Base-by-base conservation (phyloP, 331 rosid genomes). In the Acacia pycnantha region DNA sequence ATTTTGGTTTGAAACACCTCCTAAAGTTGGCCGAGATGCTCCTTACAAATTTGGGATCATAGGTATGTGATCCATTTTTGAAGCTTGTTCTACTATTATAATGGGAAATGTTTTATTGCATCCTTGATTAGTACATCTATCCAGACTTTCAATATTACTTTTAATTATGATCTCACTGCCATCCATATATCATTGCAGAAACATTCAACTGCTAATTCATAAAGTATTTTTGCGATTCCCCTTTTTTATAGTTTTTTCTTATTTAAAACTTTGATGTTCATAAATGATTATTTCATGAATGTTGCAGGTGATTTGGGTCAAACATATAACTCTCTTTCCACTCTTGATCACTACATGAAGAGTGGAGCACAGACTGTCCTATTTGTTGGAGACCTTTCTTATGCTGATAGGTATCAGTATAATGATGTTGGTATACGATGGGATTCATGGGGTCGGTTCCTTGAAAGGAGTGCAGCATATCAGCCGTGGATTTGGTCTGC, bases 221-320 rank as follows among this genome's bases (percentile, higher is more conserved):
- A 51, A 74, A 70, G 67, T 75, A 68, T 46, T 71, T 35, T 47
- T 40, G 27, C 19, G 76, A 72, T 56, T 74, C 76, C 62, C 4
- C 53, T 81, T 78, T 80, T 72, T 78, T 65, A 31, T 73, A 54
- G 37, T 53, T 82, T 48, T 74, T 47, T 51, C 71, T 29, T 76
- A 26, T 19, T 51, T 83, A 72, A 22, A 79, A 41, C 22, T 21
- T 31, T 54, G 16, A 68, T 76, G 79, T 66, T 84, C 70, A 46
- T 48, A 74, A 73, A 47, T 54, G 66, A 80, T 66, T 46, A 5
- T 27, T 54, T 35, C 74, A 43, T 80, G 40, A 47, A 62, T 78
- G 73, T 84, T 85, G 83, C 83, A 95, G 99, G 99, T 82, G 99
- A 96, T 90, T 71, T 96, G 97, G 99, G 99, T 58, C 99, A 93